Base-by-base conservation (phyloP, 2,329 filamentous ascomycete genomes). In the Epichloe gansuensis region DNA sequence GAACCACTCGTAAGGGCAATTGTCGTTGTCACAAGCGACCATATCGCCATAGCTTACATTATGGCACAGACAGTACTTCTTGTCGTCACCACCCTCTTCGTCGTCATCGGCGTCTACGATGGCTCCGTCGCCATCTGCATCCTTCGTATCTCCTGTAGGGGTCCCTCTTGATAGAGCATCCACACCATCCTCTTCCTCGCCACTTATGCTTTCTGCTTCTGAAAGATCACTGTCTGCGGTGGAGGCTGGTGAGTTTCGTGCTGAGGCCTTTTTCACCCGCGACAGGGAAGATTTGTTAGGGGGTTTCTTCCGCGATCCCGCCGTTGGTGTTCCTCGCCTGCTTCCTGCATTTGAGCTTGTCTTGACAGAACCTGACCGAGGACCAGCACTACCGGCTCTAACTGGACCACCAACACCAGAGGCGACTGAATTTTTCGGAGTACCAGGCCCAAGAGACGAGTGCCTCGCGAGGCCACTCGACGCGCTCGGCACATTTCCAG, bases 11-110 rank as follows among this genome's bases (percentile, higher is more conserved):
- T 80, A 87, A 46, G 82, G 81, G 67, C 87, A 93, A 58, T 83
- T 77, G 53, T 85, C 81, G 66, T 91, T 91, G 71, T 93, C 87
- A 70, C 87, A 93, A 34, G 86, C 87, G 56, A 93, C 87, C 87
- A 93, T 93, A 63, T 91, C 85, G 55, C 87, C 87, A 63, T 87
- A 89, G 66, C 85, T 89, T 58, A 90, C 84, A 60, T 85, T 85
- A 65, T 90, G 84, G 66, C 87, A 93, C 34, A 84, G 75, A 69
- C 87, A 93, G 69, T 93, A 93, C 66, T 88, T 87, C 63, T 85
- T 84, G 67, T 89, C 85, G 56, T 84, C 83, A 51, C 81, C 82
- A 42, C 84, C 84, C 52, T 88, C 85, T 48, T 88, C 84, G 35
- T 84, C 73, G 64, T 58, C 73, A 52, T 81, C 74, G 8, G 71